These are phyloP conservation scores for Microbotryomycetes sp. DNA, from an alignment of 1,284 basidiomycete genomes.

Conservation along the genomic window DNA sequence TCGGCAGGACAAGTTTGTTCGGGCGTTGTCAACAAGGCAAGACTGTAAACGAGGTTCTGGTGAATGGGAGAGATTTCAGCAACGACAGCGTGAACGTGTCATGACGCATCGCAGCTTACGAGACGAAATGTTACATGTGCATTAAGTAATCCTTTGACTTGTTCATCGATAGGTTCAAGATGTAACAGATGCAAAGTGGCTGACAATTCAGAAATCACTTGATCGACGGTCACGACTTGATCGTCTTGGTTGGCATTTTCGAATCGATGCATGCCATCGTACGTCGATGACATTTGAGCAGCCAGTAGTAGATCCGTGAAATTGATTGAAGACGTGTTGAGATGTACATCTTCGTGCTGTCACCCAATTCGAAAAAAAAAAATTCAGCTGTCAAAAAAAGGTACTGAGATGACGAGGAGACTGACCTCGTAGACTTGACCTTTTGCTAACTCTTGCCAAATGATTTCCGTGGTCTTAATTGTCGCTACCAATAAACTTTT, in stretches of 20 bases:
- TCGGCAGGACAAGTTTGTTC: constrained; percentile 8
- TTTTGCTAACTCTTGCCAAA: constrained; percentile 70
- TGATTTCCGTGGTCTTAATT: constrained; percentile 74
- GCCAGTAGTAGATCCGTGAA: constrained; percentile 10
- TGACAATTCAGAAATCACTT: constrained; percentile 57
- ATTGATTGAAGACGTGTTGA: constrained; percentile 11
- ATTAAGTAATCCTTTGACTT: not conserved
- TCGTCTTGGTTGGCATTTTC: constrained; percentile 80
- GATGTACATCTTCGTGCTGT: constrained; percentile 32
- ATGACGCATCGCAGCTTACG: not conserved
- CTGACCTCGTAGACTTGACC: constrained; percentile 65
- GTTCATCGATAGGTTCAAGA: not conserved
- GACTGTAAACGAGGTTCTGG: constrained; percentile 21
- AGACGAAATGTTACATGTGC: not conserved
- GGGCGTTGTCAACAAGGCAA: constrained; percentile 20
- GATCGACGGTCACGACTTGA: constrained; percentile 64
- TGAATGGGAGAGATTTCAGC: not conserved
- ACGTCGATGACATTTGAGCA: not conserved
- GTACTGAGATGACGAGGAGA: constrained; percentile 1
- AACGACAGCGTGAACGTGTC: not conserved
- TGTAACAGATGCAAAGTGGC: constrained; percentile 53
- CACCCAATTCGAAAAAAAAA: not conserved
- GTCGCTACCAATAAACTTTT: constrained; percentile 63
- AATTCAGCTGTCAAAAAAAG: constrained; percentile 9
- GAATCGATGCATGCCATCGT: constrained; percentile 43